Evolutionary conservation across 192 early-diverging fungal species (phyloP), one percentile per base, ranked within the genome.

Genomic region (Gonapodya prolifera): DNA sequence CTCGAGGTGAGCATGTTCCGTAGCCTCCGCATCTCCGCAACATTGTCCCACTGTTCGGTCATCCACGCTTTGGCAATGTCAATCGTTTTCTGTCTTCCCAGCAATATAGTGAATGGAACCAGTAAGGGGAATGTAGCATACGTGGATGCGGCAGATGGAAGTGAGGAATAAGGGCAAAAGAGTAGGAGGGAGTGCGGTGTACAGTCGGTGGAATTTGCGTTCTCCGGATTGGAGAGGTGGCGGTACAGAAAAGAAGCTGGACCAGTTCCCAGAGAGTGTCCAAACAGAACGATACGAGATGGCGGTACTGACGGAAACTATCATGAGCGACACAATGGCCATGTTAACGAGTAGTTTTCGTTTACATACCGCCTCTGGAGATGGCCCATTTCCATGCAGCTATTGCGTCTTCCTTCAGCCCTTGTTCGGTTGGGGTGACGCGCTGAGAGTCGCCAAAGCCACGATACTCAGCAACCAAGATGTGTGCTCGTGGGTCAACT

Each of bases 401-500:
- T 23, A 81, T 28, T 1, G 85, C 85, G 76, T 88, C 87, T 2
- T 45, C 73, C 28, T 78, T 71, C 2, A 88, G 29, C 0, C 79
- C 83, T 0, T 45, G 73, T 69, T 88, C 87, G 1, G 80, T 80
- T 2, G 85, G 83, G 16, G 45, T 35, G 1, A 80, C 77, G 34
- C 35, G 81, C 23, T 81, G 78, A 2, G 87, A 88, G 75, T 86
- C 87, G 32, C 80, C 87, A 77, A 88, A 88, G 2, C 87, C 87
- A 33, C 87, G 83, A 76, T 86, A 88, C 78, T 88, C 87, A 29
- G 86, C 35, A 2, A 84, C 83, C 18, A 88, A n/a, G 17, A 88
- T 82, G 70, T 88, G 85, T 8, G 79, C 76, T 23, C 1, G 2
- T 17, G 75, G 45, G 34, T n/a, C 73, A 70, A 35, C 30, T 35